Evolutionary conservation across 1,139 yeast species (phyloP).

Genomic region (Suhomyces yuchorum): DNA sequence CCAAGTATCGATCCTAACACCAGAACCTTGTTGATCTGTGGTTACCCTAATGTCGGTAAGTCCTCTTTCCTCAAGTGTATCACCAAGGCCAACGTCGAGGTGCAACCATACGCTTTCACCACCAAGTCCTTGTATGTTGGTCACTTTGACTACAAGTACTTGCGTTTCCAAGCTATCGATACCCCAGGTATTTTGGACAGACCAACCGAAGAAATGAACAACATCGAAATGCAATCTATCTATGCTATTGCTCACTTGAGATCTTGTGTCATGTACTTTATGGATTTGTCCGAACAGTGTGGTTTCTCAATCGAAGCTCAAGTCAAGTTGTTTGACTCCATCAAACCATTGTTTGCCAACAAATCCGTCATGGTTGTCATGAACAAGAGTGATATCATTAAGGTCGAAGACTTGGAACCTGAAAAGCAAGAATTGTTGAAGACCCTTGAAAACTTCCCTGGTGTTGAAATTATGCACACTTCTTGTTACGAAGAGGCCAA

Average conservation of each 20-base stretch:
- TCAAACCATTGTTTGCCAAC: slow-evolving; percentile 95
- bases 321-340: slow-evolving; percentile 93
- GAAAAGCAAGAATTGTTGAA: slow-evolving; percentile 74
- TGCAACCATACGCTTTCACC: slow-evolving; percentile 98
- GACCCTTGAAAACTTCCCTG: slow-evolving; percentile 62
- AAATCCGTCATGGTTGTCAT: slow-evolving; percentile 94
- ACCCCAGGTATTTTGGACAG: slow-evolving; percentile 99
- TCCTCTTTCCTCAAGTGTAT: slow-evolving; percentile 91
- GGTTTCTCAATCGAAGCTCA: slow-evolving; percentile 97
- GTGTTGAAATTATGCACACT: slow-evolving; percentile 89
- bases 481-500: slow-evolving; percentile 95
- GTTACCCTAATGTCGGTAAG: slow-evolving; percentile 98
- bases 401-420: slow-evolving; percentile 77
- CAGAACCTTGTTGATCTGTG: slow-evolving; percentile 94
- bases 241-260: slow-evolving; percentile 98
- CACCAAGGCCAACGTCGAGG: slow-evolving; percentile 98
- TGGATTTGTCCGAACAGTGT: slow-evolving; percentile 99
- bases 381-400: slow-evolving; percentile 90
- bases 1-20: slow-evolving; percentile 99
- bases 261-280: slow-evolving; percentile 92
- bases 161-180: slow-evolving; percentile 97
- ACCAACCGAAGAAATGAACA: slow-evolving; percentile 99
- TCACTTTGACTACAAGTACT: slow-evolving; percentile 95
- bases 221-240: slow-evolving; percentile 98
- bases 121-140: slow-evolving; percentile 95